phyloP scores from a whole-genome alignment of 129 eudicot genomes.

The Kitagawia praeruptora region DNA sequence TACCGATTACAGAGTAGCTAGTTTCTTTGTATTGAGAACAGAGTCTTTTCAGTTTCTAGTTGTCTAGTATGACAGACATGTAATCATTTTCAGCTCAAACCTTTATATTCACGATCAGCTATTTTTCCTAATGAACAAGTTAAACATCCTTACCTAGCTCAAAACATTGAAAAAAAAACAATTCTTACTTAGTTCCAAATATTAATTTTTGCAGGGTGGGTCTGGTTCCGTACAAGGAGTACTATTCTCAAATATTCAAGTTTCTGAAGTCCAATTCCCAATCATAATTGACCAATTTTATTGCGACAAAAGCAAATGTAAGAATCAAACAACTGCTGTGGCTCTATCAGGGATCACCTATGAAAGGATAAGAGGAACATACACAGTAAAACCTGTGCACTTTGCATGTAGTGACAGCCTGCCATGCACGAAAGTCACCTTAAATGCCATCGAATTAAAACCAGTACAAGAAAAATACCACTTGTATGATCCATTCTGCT shows the following conservation, averaged over 20 bases:
- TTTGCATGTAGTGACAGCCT: slow-evolving; percentile 75
- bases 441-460: slow-evolving; percentile 51
- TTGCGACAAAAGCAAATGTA: slow-evolving; percentile 77
- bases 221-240: slow-evolving; percentile 80
- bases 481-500: slow-evolving; percentile 70
- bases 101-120: background rate
- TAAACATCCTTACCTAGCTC: background rate
- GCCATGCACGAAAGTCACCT: slow-evolving; percentile 72
- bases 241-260: slow-evolving; percentile 70
- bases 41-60: background rate
- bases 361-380: slow-evolving; percentile 78
- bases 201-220: slow-evolving; percentile 64
- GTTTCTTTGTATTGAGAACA: background rate
- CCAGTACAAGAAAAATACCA: slow-evolving; percentile 59
- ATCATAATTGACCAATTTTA: slow-evolving; percentile 90
- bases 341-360: slow-evolving; percentile 76
- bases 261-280: slow-evolving; percentile 71
- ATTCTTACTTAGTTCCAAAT: slow-evolving; percentile 8
- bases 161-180: background rate
- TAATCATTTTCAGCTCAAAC: background rate
- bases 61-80: background rate
- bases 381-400: slow-evolving; percentile 87
- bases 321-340: slow-evolving; percentile 81
- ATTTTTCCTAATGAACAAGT: background rate
- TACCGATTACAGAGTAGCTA: background rate